phyloP scores from a whole-genome alignment of 2,329 filamentous ascomycete genomes.

The Penicillium sumatraense region DNA sequence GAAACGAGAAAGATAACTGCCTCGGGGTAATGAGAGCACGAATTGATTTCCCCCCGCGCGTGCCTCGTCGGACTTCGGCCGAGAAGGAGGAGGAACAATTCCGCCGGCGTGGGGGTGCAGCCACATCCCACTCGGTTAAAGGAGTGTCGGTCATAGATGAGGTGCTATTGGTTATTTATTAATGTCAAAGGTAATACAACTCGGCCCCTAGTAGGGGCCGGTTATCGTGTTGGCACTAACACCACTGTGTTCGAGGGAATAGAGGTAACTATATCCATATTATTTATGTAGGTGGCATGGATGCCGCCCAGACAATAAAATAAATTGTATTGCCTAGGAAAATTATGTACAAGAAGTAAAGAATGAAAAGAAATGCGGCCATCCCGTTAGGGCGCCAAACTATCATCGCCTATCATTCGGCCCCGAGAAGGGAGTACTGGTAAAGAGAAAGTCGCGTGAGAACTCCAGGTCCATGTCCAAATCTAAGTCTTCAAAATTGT shows the following conservation, averaged over 20 bases:
- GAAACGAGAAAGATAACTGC: background rate
- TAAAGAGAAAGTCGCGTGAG: constrained; percentile 41
- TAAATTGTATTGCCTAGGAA: too few relatives aligned
- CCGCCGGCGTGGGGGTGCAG: constrained; percentile 15
- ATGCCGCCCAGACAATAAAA: too few relatives aligned
- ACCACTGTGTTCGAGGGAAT: too few relatives aligned
- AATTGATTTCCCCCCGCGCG: constrained; percentile 8
- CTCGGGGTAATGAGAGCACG: constrained; percentile 6
- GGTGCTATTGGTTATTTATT: background rate
- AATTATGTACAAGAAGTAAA: background rate
- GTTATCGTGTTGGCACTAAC: too few relatives aligned
- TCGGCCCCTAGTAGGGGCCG: too few relatives aligned
- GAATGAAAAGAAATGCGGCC: background rate
- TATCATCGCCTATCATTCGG: constrained; percentile 25
- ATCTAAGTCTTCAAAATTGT: constrained; percentile 28
- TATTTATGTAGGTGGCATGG: too few relatives aligned
- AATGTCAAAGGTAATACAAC: too few relatives aligned
- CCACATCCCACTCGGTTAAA: background rate
- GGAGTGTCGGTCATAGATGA: background rate
- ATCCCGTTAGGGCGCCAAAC: constrained; percentile 2
- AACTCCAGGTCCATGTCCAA: constrained; percentile 42
- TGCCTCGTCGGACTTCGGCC: constrained; percentile 25
- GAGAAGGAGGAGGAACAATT: constrained; percentile 19
- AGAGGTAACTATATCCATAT: too few relatives aligned
- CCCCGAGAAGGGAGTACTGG: constrained; percentile 35